These are phyloP conservation scores for Zygnema cylindricum DNA, from an alignment of 139 green algal species.

Conservation along the genomic window DNA sequence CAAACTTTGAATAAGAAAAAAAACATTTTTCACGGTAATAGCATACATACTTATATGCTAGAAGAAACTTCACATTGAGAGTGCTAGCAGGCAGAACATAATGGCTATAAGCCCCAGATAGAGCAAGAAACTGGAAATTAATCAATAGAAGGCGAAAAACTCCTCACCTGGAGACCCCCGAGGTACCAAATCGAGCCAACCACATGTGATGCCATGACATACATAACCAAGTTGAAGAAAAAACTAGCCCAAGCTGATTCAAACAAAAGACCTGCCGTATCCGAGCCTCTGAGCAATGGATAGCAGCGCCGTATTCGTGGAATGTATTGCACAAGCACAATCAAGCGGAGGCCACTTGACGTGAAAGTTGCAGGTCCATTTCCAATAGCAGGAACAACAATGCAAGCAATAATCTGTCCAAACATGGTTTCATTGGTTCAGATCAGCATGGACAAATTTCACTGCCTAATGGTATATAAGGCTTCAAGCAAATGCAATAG, in stretches of 20 bases:
- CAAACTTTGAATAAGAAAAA: too few relatives aligned
- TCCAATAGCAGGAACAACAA: neutral
- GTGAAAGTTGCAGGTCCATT: neutral
- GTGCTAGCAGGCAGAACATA: too few relatives aligned
- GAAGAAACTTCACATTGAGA: too few relatives aligned
- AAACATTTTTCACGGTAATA: too few relatives aligned
- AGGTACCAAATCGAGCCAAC: conserved; percentile 46
- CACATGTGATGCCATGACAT: conserved; percentile 39
- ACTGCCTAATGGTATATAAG: too few relatives aligned
- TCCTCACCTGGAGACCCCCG: conserved; percentile 27
- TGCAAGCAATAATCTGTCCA: neutral
- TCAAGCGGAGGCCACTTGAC: conserved; percentile 27
- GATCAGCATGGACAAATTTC: too few relatives aligned
- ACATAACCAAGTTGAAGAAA: conserved; percentile 50
- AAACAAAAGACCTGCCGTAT: conserved; percentile 5
- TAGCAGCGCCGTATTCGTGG: conserved; percentile 42
- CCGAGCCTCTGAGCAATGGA: conserved; percentile 13
- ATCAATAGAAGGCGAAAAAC: too few relatives aligned
- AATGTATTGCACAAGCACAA: conserved; percentile 48
- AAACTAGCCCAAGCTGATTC: conserved; percentile 50
- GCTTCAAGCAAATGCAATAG: too few relatives aligned
- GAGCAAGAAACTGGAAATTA: too few relatives aligned
- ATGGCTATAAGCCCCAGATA: too few relatives aligned
- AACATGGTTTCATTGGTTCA: too few relatives aligned
- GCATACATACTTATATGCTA: too few relatives aligned